Percentiles rank a stretch among this genome's conserved stretches.
Conservation (phyloP, 768 basidiomycete species). For the Cyclocybe aegerita region DNA sequence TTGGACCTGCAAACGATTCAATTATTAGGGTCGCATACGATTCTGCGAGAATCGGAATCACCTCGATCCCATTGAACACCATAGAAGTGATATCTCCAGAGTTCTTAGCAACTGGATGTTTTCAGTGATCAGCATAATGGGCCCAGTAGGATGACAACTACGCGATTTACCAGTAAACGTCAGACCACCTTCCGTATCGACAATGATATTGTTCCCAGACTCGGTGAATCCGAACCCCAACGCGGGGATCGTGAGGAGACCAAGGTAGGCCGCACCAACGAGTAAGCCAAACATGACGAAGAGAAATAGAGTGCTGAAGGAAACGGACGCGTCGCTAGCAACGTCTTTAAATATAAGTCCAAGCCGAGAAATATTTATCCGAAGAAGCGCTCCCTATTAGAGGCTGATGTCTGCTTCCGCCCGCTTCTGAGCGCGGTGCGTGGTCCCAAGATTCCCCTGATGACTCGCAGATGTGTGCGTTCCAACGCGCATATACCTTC, state of each 20-base stretch:
- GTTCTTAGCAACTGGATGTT: conserved; percentile 23
- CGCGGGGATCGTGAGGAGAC: conserved; percentile 2
- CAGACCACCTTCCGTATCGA: conserved; percentile 30
- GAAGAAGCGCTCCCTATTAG: not conserved
- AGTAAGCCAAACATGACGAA: conserved; percentile 3
- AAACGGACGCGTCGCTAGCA: not conserved
- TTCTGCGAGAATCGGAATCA: not conserved
- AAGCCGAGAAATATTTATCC: conserved; percentile 1
- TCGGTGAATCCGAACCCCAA: conserved; percentile 27
- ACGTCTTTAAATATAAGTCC: not conserved
- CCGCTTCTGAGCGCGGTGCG: not conserved
- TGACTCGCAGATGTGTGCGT: too few relatives aligned
- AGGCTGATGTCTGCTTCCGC: not conserved
- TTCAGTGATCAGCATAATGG: not conserved
- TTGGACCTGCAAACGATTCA: conserved; percentile 20
- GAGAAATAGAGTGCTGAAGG: not conserved
- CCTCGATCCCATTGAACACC: conserved; percentile 33
- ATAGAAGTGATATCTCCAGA: conserved; percentile 36
- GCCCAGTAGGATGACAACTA: not conserved
- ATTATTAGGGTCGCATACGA: not conserved
- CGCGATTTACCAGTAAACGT: conserved; percentile 28
- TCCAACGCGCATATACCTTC: too few relatives aligned
- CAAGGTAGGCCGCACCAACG: conserved; percentile 4
- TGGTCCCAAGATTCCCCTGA: too few relatives aligned
- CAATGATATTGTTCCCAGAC: conserved; percentile 29